Conservation (phyloP, 2,329 filamentous ascomycete genomes). For the Aspergillus fijiensis region DNA sequence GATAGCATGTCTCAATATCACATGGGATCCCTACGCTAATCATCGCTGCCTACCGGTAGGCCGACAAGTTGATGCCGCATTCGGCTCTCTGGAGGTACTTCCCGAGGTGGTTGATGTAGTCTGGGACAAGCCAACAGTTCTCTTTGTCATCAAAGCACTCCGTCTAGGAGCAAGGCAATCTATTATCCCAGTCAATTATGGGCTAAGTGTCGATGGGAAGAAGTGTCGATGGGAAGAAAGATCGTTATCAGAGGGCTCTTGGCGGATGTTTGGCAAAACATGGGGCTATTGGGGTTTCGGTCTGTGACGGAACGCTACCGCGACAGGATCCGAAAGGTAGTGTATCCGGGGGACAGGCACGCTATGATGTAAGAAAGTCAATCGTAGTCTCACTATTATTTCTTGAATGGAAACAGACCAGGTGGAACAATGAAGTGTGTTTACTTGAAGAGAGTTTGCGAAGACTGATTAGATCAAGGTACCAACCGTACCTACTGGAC, state of each 20-base stretch:
- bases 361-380: conserved; percentile 29
- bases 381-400: not conserved
- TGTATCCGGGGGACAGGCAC: conserved; percentile 37
- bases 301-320: conserved; percentile 37
- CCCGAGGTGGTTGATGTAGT: conserved; percentile 63
- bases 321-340: conserved; percentile 34
- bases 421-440: too few species aligned
- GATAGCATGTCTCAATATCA: conserved; percentile 28
- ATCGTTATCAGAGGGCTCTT: conserved; percentile 53
- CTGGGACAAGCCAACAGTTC: conserved; percentile 46
- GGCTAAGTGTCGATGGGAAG: conserved; percentile 55
- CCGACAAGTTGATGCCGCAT: conserved; percentile 53
- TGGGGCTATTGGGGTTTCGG: conserved; percentile 55
- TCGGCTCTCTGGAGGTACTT: conserved; percentile 54
- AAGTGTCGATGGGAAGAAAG: conserved; percentile 53
- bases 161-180: conserved; percentile 58
- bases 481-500: too few species aligned
- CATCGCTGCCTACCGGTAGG: conserved; percentile 21
- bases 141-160: conserved; percentile 55
- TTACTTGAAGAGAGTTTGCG: not conserved
- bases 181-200: conserved; percentile 55
- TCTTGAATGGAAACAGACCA: too few species aligned
- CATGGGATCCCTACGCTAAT: not conserved
- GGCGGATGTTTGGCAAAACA: conserved; percentile 56
- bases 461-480: conserved; percentile 1